Conservation (phyloP, 2,329 filamentous ascomycete species). For the Cladosporium sphaerospermum region DNA sequence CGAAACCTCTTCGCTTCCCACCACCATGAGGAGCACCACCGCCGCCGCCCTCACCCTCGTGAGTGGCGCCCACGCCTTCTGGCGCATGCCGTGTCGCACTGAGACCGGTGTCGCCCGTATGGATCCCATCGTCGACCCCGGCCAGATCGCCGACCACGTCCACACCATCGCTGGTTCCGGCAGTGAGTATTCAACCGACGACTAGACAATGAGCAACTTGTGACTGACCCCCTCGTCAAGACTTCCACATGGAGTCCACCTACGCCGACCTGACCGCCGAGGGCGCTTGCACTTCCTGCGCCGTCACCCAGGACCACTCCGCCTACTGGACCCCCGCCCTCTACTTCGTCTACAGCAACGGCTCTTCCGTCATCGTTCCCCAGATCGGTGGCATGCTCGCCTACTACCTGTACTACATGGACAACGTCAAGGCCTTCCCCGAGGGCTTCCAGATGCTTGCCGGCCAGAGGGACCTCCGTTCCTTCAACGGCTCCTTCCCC, state of each 20-base stretch:
- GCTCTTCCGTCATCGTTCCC: constrained; percentile 60
- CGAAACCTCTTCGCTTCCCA: constrained; percentile 1
- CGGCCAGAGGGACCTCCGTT: constrained; percentile 61
- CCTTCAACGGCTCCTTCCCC: constrained; percentile 63
- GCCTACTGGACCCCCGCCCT: constrained; percentile 74
- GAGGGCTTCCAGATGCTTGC: constrained; percentile 75
- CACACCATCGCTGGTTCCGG: constrained; percentile 71
- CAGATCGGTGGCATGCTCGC: constrained; percentile 80
- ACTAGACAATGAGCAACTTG: neutral
- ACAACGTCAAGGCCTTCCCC: constrained; percentile 66
- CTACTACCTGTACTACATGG: constrained; percentile 78
- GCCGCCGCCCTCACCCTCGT: constrained; percentile 22
- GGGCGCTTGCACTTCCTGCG: constrained; percentile 72
- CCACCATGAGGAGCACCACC: constrained; percentile 9
- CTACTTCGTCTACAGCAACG: constrained; percentile 68
- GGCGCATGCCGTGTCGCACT: constrained; percentile 80
- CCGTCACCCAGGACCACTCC: constrained; percentile 75
- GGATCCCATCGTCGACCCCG: constrained; percentile 67
- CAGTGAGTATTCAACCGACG: constrained; percentile 50
- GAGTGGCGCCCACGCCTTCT: constrained; percentile 57
- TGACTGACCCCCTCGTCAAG: constrained; percentile 38
- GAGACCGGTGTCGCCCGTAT: constrained; percentile 63
- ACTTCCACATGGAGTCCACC: constrained; percentile 55
- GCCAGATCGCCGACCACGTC: constrained; percentile 55
- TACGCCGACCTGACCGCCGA: constrained; percentile 53